A percentile compares a stretch with the other conserved stretches of the same genome.
Evolutionary conservation across 139 green algal species (phyloP).

Genomic region (Chloropicon primus): DNA sequence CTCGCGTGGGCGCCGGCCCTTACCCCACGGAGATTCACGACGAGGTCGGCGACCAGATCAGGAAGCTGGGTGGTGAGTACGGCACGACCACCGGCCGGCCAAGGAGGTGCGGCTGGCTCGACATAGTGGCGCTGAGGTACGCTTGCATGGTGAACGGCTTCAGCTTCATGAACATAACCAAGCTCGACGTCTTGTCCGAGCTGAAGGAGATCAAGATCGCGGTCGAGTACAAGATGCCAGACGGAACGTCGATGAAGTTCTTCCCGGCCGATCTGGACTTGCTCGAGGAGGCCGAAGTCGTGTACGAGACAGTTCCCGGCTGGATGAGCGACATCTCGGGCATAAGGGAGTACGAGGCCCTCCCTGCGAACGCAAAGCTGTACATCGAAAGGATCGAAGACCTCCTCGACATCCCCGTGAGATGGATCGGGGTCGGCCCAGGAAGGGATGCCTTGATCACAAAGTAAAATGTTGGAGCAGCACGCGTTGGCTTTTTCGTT

Average conservation of each 20-base stretch:
- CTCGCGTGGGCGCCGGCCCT: constrained; percentile 83
- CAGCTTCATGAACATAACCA: constrained; percentile 95
- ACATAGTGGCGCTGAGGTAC: constrained; percentile 87
- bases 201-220: constrained; percentile 79
- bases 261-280: constrained; percentile 38
- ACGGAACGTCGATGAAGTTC: constrained; percentile 25
- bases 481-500: neutral
- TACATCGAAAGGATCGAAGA: constrained; percentile 83
- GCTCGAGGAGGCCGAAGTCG: constrained; percentile 34
- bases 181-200: constrained; percentile 86
- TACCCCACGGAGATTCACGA: constrained; percentile 88
- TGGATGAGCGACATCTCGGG: constrained; percentile 58
- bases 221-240: constrained; percentile 22
- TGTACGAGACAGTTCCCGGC: constrained; percentile 86
- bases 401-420: constrained; percentile 59
- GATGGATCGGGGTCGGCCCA: constrained; percentile 94
- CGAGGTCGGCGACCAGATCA: constrained; percentile 67
- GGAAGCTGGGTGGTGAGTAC: constrained; percentile 77
- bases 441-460: constrained; percentile 79
- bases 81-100: constrained; percentile 94
- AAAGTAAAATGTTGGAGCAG: neutral
- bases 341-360: constrained; percentile 71
- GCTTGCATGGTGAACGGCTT: constrained; percentile 86
- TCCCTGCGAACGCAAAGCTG: constrained; percentile 56
- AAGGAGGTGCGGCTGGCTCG: constrained; percentile 90